Evolutionary conservation across 2,329 filamentous ascomycete genomes (phyloP).

Genomic region (Penicillium sclerotigenum): DNA sequence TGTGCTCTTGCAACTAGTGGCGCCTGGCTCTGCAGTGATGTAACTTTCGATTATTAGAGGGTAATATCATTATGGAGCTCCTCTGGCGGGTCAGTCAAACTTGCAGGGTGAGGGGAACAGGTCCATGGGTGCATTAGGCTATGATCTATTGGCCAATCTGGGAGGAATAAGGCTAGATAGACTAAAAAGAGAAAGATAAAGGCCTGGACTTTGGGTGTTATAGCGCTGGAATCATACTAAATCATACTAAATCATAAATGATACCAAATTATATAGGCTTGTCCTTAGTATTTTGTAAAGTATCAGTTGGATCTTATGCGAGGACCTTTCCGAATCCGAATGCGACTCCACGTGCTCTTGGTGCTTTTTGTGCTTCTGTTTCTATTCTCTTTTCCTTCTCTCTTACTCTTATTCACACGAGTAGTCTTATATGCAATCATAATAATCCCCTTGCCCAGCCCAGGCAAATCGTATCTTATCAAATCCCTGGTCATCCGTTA

Average conservation of each 20-base stretch:
- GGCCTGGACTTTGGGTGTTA: background rate
- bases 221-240: no score
- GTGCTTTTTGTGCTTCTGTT: background rate
- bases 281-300: no score
- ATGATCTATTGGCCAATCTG: background rate
- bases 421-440: no score
- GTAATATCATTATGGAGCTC: constrained; percentile 29
- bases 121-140: background rate
- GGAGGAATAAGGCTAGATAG: background rate
- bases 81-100: background rate
- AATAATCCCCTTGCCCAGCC: background rate
- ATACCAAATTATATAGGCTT: no score
- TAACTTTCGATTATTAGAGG: constrained; percentile 34
- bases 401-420: background rate
- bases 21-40: constrained; percentile 46
- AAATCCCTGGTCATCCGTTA: background rate
- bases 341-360: background rate
- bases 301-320: no score
- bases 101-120: background rate
- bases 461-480: background rate
- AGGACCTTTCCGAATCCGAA: background rate
- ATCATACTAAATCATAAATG: background rate
- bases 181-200: background rate
- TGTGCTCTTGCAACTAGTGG: constrained; percentile 54
- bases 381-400: background rate